Base-by-base conservation (phyloP, 2,329 filamentous ascomycete species). In the Hymenoscyphus fructigenus region DNA sequence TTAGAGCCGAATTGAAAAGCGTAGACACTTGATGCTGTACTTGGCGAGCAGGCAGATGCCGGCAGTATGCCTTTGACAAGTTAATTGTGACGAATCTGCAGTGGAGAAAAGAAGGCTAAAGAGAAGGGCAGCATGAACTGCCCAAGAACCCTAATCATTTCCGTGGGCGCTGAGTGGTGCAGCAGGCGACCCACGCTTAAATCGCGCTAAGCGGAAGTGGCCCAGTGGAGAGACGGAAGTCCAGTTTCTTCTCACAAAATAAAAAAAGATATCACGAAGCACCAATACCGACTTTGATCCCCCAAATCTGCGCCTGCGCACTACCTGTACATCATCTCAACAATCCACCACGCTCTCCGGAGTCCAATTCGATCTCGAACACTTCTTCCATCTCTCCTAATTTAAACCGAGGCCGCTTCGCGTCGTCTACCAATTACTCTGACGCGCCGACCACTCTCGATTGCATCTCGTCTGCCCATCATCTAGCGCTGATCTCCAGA, bases 401-500 rank as follows among this genome's bases (percentile, higher is more conserved):
- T 58, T 64, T 55, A 50, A 14, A 47, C 53, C 56, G 47, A 53
- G 47, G 47, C 47, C 47, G 20, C 47, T 23, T 69, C 66, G 65
- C 68, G 67, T 67, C 65, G 20, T 53, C 20, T 10, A 26, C 20
- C 47, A 38, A 53, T 53, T 26, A 23, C 10, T 23, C n/a, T 23
- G 26, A 67, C 65, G 67, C 67, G 67, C 47, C 47, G 20, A 26
- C 36, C 36, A 15, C 20, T 26, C 20, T 14, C 69, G 68, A 71
- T 66, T 61, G 34, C 59, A 58, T 41, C 59, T 65, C 63, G 23
- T 56, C 65, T 63, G 61, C 44, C 23, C 15, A 34, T 63, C 62
- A 62, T 62, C 44, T 62, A 50, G 63, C 63, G 65, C 53, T 50
- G 56, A 62, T 65, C 60, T 64, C 63, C 57, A 66, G 60, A 62